These are phyloP conservation scores for Trichopus zeylanicus DNA, from an alignment of 116 monocot genomes.

Conservation along the genomic window DNA sequence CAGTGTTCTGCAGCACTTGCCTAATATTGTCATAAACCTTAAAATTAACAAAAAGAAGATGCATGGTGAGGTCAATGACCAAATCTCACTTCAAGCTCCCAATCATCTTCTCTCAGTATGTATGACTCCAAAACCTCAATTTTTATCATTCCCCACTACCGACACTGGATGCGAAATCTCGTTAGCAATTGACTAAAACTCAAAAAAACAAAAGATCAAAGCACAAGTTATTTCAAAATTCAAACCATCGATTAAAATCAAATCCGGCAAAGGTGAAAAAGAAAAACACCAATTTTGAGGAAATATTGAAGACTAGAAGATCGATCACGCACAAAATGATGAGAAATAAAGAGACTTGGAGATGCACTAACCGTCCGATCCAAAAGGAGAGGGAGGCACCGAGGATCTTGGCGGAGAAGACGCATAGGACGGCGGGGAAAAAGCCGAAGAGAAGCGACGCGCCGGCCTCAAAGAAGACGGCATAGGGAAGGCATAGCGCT, in stretches of 20 bases:
- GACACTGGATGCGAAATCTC: neutral
- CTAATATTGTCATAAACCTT: too few species aligned
- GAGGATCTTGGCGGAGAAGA: constrained; percentile 88
- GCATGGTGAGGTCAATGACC: too few species aligned
- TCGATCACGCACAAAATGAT: neutral
- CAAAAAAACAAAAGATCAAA: neutral
- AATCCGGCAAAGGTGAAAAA: too few species aligned
- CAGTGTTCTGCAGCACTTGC: neutral
- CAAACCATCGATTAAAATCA: neutral
- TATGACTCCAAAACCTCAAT: neutral
- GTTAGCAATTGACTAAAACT: neutral
- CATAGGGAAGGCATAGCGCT: constrained; percentile 85
- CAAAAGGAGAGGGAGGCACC: constrained; percentile 95
- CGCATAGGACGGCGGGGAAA: constrained; percentile 73
- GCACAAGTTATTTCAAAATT: neutral
- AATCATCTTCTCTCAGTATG: too few species aligned
- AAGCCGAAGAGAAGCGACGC: constrained; percentile 89
- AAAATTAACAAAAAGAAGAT: too few species aligned
- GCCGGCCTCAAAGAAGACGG: constrained; percentile 90
- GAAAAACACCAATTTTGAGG: neutral
- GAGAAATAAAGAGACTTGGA: neutral
- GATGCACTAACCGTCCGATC: constrained; percentile 68
- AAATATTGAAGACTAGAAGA: neutral
- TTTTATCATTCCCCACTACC: neutral
- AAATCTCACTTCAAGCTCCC: too few species aligned